phyloP scores from a whole-genome alignment of 129 eudicot genomes.

The Mikania micrantha region DNA sequence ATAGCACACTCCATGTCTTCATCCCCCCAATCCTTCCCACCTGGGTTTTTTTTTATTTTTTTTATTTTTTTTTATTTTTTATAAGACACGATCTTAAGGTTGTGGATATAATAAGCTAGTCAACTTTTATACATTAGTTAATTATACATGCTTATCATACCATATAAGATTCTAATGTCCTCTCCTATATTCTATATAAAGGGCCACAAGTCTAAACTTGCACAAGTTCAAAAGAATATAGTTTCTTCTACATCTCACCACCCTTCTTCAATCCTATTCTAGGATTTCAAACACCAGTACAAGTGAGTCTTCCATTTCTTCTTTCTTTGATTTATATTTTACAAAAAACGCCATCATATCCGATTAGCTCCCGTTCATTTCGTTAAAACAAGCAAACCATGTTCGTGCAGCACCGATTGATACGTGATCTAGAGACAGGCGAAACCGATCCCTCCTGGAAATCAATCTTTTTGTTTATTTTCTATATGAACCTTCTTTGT shows the following conservation, averaged over 20 bases:
- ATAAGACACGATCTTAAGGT: neutral
- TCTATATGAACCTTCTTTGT: conserved; percentile 42
- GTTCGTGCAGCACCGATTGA: conserved; percentile 34
- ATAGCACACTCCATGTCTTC: too few relatives aligned
- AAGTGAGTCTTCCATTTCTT: conserved; percentile 9
- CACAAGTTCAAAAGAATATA: conserved; percentile 1
- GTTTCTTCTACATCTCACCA: neutral
- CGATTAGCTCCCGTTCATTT: neutral
- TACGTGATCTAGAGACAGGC: conserved; percentile 33
- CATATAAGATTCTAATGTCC: conserved; percentile 7
- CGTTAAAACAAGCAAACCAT: conserved; percentile 31
- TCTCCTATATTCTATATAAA: conserved; percentile 20
- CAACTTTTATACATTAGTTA: conserved; percentile 20
- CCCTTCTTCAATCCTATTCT: conserved; percentile 15
- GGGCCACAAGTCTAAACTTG: conserved; percentile 16
- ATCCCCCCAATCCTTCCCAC: too few relatives aligned
- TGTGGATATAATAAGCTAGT: conserved; percentile 1
- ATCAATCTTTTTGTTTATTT: conserved; percentile 45
- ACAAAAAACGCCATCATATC: neutral
- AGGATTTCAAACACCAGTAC: conserved; percentile 1
- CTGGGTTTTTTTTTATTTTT: too few relatives aligned
- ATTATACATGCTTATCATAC: neutral
- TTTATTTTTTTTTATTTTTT: too few relatives aligned
- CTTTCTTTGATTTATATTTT: neutral
- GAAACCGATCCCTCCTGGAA: conserved; percentile 47